Evolutionary conservation across 192 early-diverging fungal species (phyloP).

Genomic region (Backusella macrospora): DNA sequence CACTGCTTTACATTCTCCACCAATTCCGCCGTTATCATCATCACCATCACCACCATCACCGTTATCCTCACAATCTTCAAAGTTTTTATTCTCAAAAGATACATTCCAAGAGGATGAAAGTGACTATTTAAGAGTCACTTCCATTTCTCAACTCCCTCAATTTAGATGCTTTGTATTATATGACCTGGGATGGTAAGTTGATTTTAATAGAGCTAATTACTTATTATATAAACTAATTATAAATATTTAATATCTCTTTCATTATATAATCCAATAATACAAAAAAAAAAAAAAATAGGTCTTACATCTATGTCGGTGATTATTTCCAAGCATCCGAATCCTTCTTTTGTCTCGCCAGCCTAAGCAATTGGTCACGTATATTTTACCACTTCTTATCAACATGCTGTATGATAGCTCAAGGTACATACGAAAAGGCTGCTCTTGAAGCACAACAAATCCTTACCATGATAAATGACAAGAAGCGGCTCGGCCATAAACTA

Average conservation of each 20-base stretch:
- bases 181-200: constrained; percentile 41
- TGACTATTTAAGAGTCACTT: constrained; percentile 1
- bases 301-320: constrained; percentile 35
- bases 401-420: constrained; percentile 41
- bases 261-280: neutral
- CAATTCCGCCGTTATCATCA: neutral
- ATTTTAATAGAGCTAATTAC: constrained; percentile 6
- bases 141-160: constrained; percentile 32
- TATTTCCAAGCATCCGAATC: constrained; percentile 46
- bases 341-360: constrained; percentile 39
- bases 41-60: neutral
- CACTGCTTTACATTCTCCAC: neutral
- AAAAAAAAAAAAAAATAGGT: constrained; percentile 22
- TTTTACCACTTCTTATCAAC: constrained; percentile 48
- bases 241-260: too few relatives aligned
- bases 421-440: constrained; percentile 35
- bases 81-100: neutral
- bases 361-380: constrained; percentile 40
- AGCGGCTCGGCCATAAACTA: constrained; percentile 24
- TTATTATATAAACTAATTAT: neutral
- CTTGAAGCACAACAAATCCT: constrained; percentile 36
- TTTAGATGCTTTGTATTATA: constrained; percentile 29
- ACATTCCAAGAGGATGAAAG: neutral
- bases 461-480: constrained; percentile 13
- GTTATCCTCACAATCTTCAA: neutral